Conservation (phyloP, 2,329 filamentous ascomycete genomes). For the Sarocladium oryzae region DNA sequence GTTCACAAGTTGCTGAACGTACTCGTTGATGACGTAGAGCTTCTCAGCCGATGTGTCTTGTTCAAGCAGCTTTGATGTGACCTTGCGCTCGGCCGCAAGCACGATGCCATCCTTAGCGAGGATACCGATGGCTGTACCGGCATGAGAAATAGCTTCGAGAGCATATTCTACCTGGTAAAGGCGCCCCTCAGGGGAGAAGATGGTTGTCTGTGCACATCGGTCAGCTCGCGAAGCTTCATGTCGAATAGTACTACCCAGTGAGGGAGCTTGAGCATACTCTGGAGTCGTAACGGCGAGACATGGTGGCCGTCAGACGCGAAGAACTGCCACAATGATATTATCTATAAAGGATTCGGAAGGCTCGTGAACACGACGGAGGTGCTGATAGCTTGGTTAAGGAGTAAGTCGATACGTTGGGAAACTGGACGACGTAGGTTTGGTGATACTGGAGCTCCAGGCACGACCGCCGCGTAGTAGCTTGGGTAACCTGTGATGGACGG, state of each 20-base stretch:
- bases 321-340: conserved; percentile 8
- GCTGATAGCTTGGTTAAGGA: background rate
- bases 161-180: conserved; percentile 99
- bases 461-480: conserved; percentile 30
- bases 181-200: conserved; percentile 98
- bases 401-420: background rate
- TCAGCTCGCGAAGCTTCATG: background rate
- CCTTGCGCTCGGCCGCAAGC: conserved; percentile 94
- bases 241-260: background rate
- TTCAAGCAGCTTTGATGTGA: conserved; percentile 97
- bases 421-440: conserved; percentile 7
- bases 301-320: conserved; percentile 36
- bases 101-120: conserved; percentile 98
- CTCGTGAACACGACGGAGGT: background rate
- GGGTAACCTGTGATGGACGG: conserved; percentile 12
- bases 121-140: conserved; percentile 93
- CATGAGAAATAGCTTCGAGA: conserved; percentile 96
- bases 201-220: conserved; percentile 69
- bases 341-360: conserved; percentile 5
- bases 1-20: conserved; percentile 27
- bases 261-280: conserved; percentile 57
- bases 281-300: conserved; percentile 98
- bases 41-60: conserved; percentile 99
- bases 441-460: conserved; percentile 37
- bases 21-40: conserved; percentile 99